These are phyloP conservation scores for Stachybotrys chlorohalonatus DNA, from an alignment of 2,329 filamentous ascomycete genomes.

Conservation along the genomic window DNA sequence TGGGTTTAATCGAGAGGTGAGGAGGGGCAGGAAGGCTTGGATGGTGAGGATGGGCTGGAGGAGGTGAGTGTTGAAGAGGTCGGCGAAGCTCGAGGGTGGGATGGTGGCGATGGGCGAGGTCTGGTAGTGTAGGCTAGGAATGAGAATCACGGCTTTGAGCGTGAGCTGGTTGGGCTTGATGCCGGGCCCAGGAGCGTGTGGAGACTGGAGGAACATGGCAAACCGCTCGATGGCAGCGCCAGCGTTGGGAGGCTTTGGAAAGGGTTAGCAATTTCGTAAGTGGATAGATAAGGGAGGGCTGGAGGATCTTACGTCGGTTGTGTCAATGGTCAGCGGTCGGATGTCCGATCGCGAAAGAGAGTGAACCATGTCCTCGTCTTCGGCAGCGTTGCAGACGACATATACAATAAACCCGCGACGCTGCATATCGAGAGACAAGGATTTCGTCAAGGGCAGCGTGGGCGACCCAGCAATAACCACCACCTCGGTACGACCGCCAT, in stretches of 20 bases:
- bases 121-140: constrained; percentile 73
- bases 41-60: constrained; percentile 82
- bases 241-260: constrained; percentile 53
- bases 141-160: constrained; percentile 72
- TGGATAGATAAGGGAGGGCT: background rate
- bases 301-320: constrained; percentile 56
- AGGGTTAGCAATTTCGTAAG: background rate
- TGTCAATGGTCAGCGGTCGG: constrained; percentile 71
- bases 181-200: constrained; percentile 67
- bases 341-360: constrained; percentile 74
- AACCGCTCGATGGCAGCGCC: constrained; percentile 64
- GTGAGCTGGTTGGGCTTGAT: constrained; percentile 67
- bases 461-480: constrained; percentile 82
- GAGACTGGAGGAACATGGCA: constrained; percentile 59
- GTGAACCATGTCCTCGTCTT: constrained; percentile 75
- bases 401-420: constrained; percentile 89
- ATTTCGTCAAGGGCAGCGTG: constrained; percentile 72
- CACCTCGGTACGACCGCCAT: constrained; percentile 82
- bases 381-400: constrained; percentile 73
- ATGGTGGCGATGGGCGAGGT: constrained; percentile 80
- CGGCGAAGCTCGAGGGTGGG: constrained; percentile 73
- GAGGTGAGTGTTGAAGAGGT: constrained; percentile 86
- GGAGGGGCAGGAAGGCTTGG: constrained; percentile 78
- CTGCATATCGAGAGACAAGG: constrained; percentile 79
- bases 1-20: constrained; percentile 52